Base-by-base conservation (phyloP, 1,284 basidiomycete species). In the Leccinum griseonigrum region DNA sequence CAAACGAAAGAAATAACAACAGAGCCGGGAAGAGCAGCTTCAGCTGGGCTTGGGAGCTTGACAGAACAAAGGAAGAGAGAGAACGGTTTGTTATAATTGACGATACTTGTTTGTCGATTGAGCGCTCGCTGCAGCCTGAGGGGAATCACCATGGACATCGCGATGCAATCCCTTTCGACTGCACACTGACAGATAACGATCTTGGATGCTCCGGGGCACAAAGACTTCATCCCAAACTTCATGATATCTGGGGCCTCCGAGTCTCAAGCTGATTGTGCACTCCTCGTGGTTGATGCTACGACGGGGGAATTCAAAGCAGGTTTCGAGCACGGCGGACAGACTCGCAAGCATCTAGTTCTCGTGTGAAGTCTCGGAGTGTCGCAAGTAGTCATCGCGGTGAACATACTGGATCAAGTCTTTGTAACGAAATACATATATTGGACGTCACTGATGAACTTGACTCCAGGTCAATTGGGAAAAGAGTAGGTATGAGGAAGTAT, bases 211-310 rank as follows among this genome's bases (percentile, higher is more conserved):
- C 97, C 97, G 0, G 97, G 97, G 0, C 97, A 99, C 76, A 92
- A 90, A 66, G 97, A 99, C 71, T 99, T 99, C 69, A 92, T 99
- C 60, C 97, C 97, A 0, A 98, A 98, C 72, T n/a, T n/a, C n/a
- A 99, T 99, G 97, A 99, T 99, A 62, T 97, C 94, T 0, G 97
- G 97, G 2, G 97, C 97, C 2, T 90, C 96, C n/a, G n/a, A n/a
- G n/a, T n/a, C n/a, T 0, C 97, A 98, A 77, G 97, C 97, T 0
- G 97, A 99, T 69, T 95, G 94, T 40, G 96, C 97, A 1, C 77
- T 99, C 4, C 84, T 99, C n/a, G 97, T 99, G 6, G 87, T 99
- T 22, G 97, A 98, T 74, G 90, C 95, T 7, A 82, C 89, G 3
- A 87, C 83, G 1, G 97, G 97, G 26, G 95, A 95, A 69, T 99